Conservation (phyloP, 805 yeast genomes). For the Cyberlindnera amylophila region DNA sequence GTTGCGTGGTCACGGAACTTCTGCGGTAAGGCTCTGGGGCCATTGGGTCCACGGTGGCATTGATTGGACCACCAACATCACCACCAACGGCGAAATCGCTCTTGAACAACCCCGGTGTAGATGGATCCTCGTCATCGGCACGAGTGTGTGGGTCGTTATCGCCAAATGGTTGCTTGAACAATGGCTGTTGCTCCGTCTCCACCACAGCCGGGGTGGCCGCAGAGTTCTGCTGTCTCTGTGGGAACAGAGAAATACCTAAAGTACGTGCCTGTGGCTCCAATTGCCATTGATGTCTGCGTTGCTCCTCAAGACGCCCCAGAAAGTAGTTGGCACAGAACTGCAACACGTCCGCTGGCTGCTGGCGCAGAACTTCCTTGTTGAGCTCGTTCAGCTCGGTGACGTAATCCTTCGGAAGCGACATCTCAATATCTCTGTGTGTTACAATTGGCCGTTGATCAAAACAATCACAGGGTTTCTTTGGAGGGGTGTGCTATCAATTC, state of each 20-base stretch:
- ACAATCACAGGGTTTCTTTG: too few species aligned
- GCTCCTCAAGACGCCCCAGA: slow-evolving; percentile 55
- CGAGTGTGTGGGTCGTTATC: slow-evolving; percentile 60
- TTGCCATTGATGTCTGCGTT: slow-evolving; percentile 50
- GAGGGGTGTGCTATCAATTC: too few species aligned
- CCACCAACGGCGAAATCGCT: slow-evolving; percentile 26
- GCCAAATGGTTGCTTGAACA: slow-evolving; percentile 45
- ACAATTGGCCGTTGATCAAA: background rate
- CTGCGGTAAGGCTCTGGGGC: slow-evolving; percentile 12
- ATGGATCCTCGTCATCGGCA: slow-evolving; percentile 30
- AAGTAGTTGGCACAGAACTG: slow-evolving; percentile 78
- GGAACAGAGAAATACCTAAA: slow-evolving; percentile 46
- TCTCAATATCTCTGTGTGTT: slow-evolving; percentile 5
- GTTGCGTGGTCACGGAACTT: slow-evolving; percentile 16
- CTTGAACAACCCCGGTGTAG: slow-evolving; percentile 24
- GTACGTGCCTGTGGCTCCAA: slow-evolving; percentile 45
- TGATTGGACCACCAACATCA: slow-evolving; percentile 14
- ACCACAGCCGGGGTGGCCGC: background rate
- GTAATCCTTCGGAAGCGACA: slow-evolving; percentile 36
- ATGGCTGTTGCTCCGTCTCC: slow-evolving; percentile 11
- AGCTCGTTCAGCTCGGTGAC: slow-evolving; percentile 58
- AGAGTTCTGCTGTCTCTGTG: slow-evolving; percentile 30
- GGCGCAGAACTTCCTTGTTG: slow-evolving; percentile 49
- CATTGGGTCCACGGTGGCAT: slow-evolving; percentile 23
- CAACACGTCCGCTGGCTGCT: slow-evolving; percentile 63